These are phyloP conservation scores for Trichosanthes cucumerina DNA, from an alignment of 306 rosid genomes.

Conservation along the genomic window DNA sequence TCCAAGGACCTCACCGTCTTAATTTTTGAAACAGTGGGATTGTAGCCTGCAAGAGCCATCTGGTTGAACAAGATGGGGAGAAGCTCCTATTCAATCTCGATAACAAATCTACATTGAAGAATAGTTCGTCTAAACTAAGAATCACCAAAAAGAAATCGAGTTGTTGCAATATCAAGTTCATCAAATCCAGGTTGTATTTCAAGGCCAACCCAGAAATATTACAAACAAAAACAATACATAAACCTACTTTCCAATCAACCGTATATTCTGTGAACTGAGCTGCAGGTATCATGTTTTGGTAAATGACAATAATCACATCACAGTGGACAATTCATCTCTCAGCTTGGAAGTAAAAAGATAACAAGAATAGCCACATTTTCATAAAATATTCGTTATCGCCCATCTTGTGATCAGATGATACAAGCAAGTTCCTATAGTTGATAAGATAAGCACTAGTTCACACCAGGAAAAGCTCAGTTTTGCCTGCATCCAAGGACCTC, in stretches of 20 bases:
- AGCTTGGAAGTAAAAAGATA: not conserved
- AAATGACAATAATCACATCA: not conserved
- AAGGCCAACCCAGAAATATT: not conserved
- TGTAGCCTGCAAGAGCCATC: conserved; percentile 28
- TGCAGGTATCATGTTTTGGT: not conserved
- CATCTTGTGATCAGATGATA: not conserved
- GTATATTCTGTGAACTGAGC: not conserved
- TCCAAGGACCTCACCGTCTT: no score
- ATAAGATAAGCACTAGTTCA: not conserved
- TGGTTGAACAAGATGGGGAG: conserved; percentile 79
- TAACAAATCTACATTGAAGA: not conserved
- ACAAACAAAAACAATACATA: not conserved
- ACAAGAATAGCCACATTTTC: not conserved
- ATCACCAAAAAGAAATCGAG: not conserved
- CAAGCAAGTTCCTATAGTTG: not conserved
- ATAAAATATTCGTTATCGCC: not conserved
- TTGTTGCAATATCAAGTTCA: not conserved
- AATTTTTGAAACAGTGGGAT: no score
- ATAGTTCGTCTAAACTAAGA: not conserved
- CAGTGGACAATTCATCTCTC: not conserved
- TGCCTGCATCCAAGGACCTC: not conserved
- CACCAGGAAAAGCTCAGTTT: not conserved
- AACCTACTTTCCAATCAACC: not conserved
- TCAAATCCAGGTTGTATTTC: not conserved
- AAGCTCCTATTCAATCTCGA: conserved; percentile 18